Conservation (phyloP, 148 eudicot species). For the Fallopia convolvulus region DNA sequence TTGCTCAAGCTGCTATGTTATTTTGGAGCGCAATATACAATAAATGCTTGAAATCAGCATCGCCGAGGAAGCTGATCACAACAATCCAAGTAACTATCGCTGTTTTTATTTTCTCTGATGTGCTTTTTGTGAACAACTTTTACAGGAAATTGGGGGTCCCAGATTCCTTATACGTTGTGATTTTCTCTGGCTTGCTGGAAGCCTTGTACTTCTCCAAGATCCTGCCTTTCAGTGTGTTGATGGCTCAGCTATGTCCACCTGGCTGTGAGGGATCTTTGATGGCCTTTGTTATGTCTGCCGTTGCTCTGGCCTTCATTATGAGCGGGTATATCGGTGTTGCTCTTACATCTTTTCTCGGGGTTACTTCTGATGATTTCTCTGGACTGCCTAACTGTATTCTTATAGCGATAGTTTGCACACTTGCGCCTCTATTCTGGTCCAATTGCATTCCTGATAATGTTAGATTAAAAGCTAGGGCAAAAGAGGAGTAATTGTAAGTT, state of each 20-base stretch:
- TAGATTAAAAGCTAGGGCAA: slow-evolving; percentile 26
- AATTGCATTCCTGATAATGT: slow-evolving; percentile 48
- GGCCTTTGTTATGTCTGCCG: slow-evolving; percentile 85
- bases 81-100: slow-evolving; percentile 65
- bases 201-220: slow-evolving; percentile 65
- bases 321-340: slow-evolving; percentile 87
- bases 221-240: slow-evolving; percentile 63
- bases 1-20: slow-evolving; percentile 82
- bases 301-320: slow-evolving; percentile 72
- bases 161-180: slow-evolving; percentile 57
- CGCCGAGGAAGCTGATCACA: slow-evolving; percentile 60
- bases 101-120: slow-evolving; percentile 70
- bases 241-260: slow-evolving; percentile 80
- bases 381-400: slow-evolving; percentile 53
- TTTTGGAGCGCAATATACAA: slow-evolving; percentile 71
- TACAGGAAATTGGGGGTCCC: slow-evolving; percentile 59
- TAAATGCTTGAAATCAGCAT: slow-evolving; percentile 39
- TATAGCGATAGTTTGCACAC: slow-evolving; percentile 63
- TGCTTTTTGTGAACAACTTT: slow-evolving; percentile 60
- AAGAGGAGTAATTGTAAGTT: slow-evolving; percentile 30
- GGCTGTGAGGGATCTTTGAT: slow-evolving; percentile 91
- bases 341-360: slow-evolving; percentile 57
- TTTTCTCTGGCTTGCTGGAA: slow-evolving; percentile 69
- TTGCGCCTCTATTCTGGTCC: slow-evolving; percentile 60
- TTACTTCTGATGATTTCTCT: slow-evolving; percentile 61